Evolutionary conservation across 306 rosid species (phyloP).

Genomic region (Calophaca sinica): DNA sequence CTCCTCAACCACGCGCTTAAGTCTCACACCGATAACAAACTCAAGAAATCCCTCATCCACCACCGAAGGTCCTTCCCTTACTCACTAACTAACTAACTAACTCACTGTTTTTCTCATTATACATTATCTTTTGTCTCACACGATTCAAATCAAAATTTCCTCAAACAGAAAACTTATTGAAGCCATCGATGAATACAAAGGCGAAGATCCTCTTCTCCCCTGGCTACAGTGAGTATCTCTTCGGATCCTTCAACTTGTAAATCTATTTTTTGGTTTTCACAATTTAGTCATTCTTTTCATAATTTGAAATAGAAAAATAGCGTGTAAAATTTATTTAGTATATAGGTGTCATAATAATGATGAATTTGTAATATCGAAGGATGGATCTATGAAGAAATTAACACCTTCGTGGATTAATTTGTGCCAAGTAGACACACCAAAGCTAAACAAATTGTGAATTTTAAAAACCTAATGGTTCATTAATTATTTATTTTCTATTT

Average conservation of each 20-base stretch:
- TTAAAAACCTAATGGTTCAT: neutral
- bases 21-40: slow-evolving; percentile 60
- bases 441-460: neutral
- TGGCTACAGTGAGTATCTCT: slow-evolving; percentile 76
- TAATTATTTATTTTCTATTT: neutral
- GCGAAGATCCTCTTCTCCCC: slow-evolving; percentile 91
- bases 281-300: no score
- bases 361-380: neutral
- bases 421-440: neutral
- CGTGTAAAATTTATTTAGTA: neutral
- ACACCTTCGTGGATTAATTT: neutral
- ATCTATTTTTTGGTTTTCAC: no score
- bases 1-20: slow-evolving; percentile 76
- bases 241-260: no score
- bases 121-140: neutral
- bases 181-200: slow-evolving; percentile 74
- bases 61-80: slow-evolving; percentile 59
- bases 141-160: neutral
- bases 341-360: no score
- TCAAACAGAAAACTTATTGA: slow-evolving; percentile 63
- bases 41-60: slow-evolving; percentile 64
- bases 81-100: neutral
- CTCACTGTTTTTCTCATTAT: neutral
- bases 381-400: neutral
- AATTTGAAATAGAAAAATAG: no score